These are phyloP conservation scores for Dichotomocladium elegans DNA, from an alignment of 371 early-diverging fungal species.

Conservation along the genomic window DNA sequence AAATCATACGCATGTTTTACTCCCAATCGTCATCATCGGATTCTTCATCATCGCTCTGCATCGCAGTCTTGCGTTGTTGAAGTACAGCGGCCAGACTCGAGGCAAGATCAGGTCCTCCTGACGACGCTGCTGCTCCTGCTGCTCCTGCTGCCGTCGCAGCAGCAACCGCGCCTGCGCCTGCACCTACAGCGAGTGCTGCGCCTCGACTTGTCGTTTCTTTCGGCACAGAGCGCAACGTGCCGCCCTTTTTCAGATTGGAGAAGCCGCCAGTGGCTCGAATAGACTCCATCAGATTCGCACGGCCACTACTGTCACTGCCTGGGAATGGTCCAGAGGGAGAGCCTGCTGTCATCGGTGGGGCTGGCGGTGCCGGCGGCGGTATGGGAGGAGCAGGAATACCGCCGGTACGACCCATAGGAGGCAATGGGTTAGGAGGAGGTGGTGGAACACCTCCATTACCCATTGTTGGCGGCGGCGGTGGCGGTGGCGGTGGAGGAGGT, in stretches of 20 bases:
- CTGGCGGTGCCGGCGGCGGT: conserved; percentile 20
- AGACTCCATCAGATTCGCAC: conserved; percentile 35
- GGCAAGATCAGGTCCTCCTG: conserved; percentile 31
- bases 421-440: conserved; percentile 15
- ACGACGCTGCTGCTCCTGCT: conserved; percentile 10
- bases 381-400: conserved; percentile 10
- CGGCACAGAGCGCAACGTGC: conserved; percentile 10
- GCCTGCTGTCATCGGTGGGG: conserved; percentile 16
- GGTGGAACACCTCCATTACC: conserved; percentile 12
- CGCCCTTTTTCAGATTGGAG: conserved; percentile 27
- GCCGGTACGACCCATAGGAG: conserved; percentile 3
- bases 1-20: too few species aligned
- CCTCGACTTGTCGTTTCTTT: background rate
- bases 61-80: conserved; percentile 36
- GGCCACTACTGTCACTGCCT: conserved; percentile 13
- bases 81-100: conserved; percentile 40
- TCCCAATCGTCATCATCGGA: conserved; percentile 26
- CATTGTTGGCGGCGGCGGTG: conserved; percentile 1
- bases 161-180: background rate
- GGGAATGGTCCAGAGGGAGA: conserved; percentile 15
- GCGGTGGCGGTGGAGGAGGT: conserved; percentile 3
- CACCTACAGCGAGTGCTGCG: conserved; percentile 9
- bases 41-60: conserved; percentile 44
- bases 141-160: conserved; percentile 8
- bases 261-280: conserved; percentile 46